Percentiles rank a stretch among this genome's conserved stretches.
Evolutionary conservation across 176 grass and related monocot species (phyloP).

Genomic region (Tillandsia fasciculata): DNA sequence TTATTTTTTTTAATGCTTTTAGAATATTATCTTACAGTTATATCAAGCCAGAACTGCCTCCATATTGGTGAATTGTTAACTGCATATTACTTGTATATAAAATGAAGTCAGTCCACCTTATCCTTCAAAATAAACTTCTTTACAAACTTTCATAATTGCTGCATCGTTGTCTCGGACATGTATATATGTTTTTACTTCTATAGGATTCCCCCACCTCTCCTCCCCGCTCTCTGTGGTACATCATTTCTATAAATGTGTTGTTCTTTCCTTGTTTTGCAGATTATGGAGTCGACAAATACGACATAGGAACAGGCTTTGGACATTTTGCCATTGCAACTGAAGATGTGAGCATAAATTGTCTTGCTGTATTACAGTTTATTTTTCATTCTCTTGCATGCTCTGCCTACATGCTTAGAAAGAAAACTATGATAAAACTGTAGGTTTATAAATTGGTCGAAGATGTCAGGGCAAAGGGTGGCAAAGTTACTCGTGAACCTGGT

Average conservation of each 20-base stretch:
- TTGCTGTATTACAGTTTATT: slow-evolving; percentile 5
- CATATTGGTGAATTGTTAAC: not conserved
- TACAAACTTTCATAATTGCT: not conserved
- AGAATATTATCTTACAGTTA: not conserved
- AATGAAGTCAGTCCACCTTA: not conserved
- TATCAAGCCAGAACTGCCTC: not conserved
- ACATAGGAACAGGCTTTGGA: slow-evolving; percentile 87
- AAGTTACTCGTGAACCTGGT: slow-evolving; percentile 89
- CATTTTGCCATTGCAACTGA: slow-evolving; percentile 93
- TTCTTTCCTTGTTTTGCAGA: slow-evolving; percentile 36
- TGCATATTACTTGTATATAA: not conserved
- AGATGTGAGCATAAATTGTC: slow-evolving; percentile 43
- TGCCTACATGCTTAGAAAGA: slow-evolving; percentile 4
- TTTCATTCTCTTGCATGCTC: not conserved
- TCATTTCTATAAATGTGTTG: too few relatives aligned
- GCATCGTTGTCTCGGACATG: not conserved
- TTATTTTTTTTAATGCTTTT: slow-evolving; percentile 9
- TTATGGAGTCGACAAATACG: slow-evolving; percentile 91
- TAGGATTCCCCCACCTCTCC: not conserved
- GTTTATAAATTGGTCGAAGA: slow-evolving; percentile 71
- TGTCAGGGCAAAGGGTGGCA: slow-evolving; percentile 49
- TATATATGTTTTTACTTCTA: not conserved
- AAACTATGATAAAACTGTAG: slow-evolving; percentile 33
- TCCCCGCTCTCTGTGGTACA: too few relatives aligned
- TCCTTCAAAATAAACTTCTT: not conserved